Base-by-base conservation (phyloP, 2,329 filamentous ascomycete genomes). In the Trichoderma aggressivum region DNA sequence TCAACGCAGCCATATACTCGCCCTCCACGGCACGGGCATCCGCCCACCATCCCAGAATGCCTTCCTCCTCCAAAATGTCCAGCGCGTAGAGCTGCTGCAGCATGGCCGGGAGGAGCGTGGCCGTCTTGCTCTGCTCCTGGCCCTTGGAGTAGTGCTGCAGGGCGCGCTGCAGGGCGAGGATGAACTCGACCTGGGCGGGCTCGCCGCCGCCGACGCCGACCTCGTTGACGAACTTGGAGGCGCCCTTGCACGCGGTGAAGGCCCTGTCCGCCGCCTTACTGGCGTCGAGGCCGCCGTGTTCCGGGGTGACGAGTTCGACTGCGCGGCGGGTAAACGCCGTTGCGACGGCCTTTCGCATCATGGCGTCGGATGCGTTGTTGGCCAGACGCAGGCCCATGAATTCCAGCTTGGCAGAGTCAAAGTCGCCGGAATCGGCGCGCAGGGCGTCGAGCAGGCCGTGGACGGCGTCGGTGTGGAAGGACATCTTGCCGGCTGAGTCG, bases 301-400 rank as follows among this genome's bases (percentile, higher is more conserved):
- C 85, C 14, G 82, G 84, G 69, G 83, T 83, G 73, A 85, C 78
- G 28, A 97, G 86, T 79, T 94, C 91, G 7, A 90, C 87, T 59
- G 94, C 91, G 71, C 92, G 91, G 77, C 92, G 93, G 76, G 93
- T 92, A 79, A 98, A 95, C 1, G 94, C 92, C 2, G 91, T 89
- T 3, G 93, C 93, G 28, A 98, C 91, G 18, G 96, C 94, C 39
- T 91, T 91, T 58, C 95, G 92, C 77, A 98, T 93, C 80, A 96
- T 92, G 74, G 91, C 88, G 77, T 97, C 95, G 1, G 94, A 94
- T 3, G 96, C 96, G 77, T 98, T 94, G 77, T 92, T 93, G 69
- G 91, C 92, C 80, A 99, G 93, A 12, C 95, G 91, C n/a, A 98
- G 86, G 60, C 94, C 93, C 84, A 94, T 97, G 73, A 99, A 92